These are phyloP conservation scores for Millerozyma acaciae DNA, from an alignment of 805 yeast genomes.

Conservation along the genomic window DNA sequence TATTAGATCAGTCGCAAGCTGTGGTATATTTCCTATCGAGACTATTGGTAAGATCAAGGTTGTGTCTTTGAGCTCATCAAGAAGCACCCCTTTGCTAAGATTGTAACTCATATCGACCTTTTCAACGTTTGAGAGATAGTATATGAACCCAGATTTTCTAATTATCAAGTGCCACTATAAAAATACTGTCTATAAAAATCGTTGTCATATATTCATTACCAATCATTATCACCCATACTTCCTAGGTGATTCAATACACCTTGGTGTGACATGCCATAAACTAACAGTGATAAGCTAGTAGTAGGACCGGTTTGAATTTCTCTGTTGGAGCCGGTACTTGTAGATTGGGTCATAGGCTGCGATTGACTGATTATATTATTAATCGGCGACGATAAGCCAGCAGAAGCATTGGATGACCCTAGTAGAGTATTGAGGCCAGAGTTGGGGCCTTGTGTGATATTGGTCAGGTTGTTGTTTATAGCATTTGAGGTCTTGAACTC, in stretches of 20 bases:
- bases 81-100: no score
- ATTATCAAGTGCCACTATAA: no score
- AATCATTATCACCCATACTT: conserved; percentile 11
- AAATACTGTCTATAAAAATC: no score
- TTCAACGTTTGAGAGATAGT: no score
- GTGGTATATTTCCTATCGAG: conserved; percentile 88
- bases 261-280: conserved; percentile 1
- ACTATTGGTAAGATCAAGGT: conserved; percentile 73
- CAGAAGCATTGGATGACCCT: neutral
- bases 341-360: conserved; percentile 2
- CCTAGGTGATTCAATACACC: conserved; percentile 9
- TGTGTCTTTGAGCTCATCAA: conserved; percentile 20
- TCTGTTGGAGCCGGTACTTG: conserved; percentile 2
- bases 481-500: neutral
- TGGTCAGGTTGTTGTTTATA: neutral
- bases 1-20: conserved; percentile 69
- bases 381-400: conserved; percentile 10
- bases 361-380: conserved; percentile 9
- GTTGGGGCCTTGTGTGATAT: neutral
- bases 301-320: conserved; percentile 3
- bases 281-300: neutral
- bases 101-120: no score
- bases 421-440: neutral
- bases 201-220: no score
- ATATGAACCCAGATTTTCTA: no score